phyloP scores from a whole-genome alignment of 208 protist species.

The Crithidia expoeki region DNA sequence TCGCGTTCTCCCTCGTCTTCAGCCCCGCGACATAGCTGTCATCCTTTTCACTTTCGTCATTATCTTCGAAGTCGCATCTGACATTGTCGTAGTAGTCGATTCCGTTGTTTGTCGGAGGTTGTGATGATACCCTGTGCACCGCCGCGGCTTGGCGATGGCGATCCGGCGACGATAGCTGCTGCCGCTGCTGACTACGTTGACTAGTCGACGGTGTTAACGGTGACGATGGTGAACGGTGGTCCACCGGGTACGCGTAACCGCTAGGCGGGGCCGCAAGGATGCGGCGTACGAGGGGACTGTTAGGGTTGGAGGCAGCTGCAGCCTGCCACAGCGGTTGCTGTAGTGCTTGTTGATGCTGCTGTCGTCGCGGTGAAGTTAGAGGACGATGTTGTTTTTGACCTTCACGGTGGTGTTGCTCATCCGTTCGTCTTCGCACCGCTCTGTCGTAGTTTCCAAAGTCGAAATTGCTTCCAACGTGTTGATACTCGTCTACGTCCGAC shows the following conservation, averaged over 20 bases:
- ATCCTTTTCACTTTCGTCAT: no score
- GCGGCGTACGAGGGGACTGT: conserved; percentile 2
- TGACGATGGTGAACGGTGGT: not conserved
- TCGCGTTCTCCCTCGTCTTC: not conserved
- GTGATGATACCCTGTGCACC: no score
- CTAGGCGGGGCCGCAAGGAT: not conserved
- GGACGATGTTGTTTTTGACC: not conserved
- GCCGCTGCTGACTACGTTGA: not conserved
- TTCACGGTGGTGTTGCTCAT: not conserved
- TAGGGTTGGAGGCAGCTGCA: not conserved
- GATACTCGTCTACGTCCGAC: not conserved
- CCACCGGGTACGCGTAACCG: conserved; percentile 15
- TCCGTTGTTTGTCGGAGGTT: not conserved
- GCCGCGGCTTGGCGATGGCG: no score
- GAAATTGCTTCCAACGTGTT: not conserved
- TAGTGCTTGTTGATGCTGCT: not conserved
- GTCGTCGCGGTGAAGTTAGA: not conserved
- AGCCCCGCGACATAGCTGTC: not conserved
- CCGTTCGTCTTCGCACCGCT: not conserved
- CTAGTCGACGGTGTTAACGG: no score
- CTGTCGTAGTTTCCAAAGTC: not conserved
- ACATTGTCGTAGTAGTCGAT: conserved; percentile 3
- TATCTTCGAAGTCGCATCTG: no score
- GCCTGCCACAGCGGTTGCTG: conserved; percentile 5
- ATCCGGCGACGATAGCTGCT: not conserved